A percentile compares a stretch with the other conserved stretches of the same genome.
Conservation (phyloP, 192 early-diverging fungal species). For the Umbelopsis vinacea region DNA sequence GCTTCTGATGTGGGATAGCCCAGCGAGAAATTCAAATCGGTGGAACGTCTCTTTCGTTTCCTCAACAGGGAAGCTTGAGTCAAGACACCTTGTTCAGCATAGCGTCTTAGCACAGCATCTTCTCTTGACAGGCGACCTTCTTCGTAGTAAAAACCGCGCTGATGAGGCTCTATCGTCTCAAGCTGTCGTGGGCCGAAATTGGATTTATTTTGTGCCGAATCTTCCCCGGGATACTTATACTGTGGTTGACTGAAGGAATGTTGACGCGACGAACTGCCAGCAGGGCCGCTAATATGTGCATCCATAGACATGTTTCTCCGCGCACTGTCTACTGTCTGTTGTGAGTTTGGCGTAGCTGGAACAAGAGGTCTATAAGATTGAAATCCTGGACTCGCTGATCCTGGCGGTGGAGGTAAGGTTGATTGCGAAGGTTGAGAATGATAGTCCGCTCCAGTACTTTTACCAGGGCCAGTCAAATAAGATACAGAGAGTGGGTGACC, state of each 20-base stretch:
- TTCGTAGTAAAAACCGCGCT: constrained; percentile 43
- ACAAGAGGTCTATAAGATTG: not conserved
- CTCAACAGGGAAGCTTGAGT: constrained; percentile 38
- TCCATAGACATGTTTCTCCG: not conserved
- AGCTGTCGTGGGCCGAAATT: not conserved
- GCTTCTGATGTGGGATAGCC: constrained; percentile 23
- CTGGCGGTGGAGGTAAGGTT: constrained; percentile 5
- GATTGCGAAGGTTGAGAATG: constrained; percentile 2
- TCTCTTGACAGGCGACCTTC: constrained; percentile 37
- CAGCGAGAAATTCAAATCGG: constrained; percentile 28
- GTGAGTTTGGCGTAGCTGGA: not conserved
- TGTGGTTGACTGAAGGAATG: not conserved
- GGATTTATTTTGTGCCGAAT: not conserved
- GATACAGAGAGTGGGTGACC: constrained; percentile 20
- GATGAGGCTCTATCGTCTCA: constrained; percentile 34
- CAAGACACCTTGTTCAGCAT: constrained; percentile 40
- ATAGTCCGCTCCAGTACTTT: not conserved
- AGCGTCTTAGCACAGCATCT: constrained; percentile 34
- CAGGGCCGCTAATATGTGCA: constrained; percentile 12
- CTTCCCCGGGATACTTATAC: not conserved
- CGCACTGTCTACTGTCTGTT: not conserved
- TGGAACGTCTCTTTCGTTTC: constrained; percentile 34
- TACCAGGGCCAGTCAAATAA: constrained; percentile 10
- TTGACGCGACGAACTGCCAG: constrained; percentile 21
- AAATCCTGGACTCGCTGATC: constrained; percentile 1